Percentiles rank a stretch among this genome's conserved stretches.
Evolutionary conservation across 495 filamentous ascomycete genomes (phyloP).

Genomic region (Penicillium chermesinum): DNA sequence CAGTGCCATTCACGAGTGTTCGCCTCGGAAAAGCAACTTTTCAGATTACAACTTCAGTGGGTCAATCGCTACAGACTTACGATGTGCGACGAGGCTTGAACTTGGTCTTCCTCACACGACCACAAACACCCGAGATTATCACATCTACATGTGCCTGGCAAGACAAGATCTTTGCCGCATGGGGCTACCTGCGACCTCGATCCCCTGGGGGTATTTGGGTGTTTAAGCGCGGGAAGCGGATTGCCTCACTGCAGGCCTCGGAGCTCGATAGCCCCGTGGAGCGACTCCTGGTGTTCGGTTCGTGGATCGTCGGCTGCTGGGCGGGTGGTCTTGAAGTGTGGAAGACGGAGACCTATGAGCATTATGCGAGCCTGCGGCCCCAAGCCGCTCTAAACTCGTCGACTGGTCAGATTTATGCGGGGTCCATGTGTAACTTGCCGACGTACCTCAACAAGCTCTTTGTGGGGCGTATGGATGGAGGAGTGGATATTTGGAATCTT

Average conservation of each 20-base stretch:
- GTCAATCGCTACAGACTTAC: constrained; percentile 87
- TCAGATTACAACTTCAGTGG: constrained; percentile 93
- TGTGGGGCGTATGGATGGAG: constrained; percentile 78
- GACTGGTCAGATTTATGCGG: constrained; percentile 58
- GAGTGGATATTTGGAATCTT: constrained; percentile 94
- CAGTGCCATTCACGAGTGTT: constrained; percentile 80
- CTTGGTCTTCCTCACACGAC: constrained; percentile 84
- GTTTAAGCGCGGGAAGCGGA: constrained; percentile 87
- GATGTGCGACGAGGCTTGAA: constrained; percentile 84
- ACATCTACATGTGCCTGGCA: constrained; percentile 87
- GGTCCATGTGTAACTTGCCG: constrained; percentile 74
- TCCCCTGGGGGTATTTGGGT: constrained; percentile 72
- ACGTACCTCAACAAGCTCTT: constrained; percentile 96
- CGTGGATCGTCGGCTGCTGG: constrained; percentile 84
- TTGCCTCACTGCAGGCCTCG: constrained; percentile 66
- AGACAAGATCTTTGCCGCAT: constrained; percentile 80
- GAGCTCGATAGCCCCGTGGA: constrained; percentile 62
- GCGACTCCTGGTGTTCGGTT: constrained; percentile 76
- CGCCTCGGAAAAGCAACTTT: constrained; percentile 91
- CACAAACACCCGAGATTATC: constrained; percentile 78
- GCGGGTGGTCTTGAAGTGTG: constrained; percentile 75
- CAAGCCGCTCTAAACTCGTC: constrained; percentile 34
- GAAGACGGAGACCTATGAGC: constrained; percentile 77
- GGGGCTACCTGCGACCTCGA: constrained; percentile 55
- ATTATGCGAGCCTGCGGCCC: constrained; percentile 76